Conservation (phyloP, 1,139 yeast genomes). For the Debaryomyces udenii region DNA sequence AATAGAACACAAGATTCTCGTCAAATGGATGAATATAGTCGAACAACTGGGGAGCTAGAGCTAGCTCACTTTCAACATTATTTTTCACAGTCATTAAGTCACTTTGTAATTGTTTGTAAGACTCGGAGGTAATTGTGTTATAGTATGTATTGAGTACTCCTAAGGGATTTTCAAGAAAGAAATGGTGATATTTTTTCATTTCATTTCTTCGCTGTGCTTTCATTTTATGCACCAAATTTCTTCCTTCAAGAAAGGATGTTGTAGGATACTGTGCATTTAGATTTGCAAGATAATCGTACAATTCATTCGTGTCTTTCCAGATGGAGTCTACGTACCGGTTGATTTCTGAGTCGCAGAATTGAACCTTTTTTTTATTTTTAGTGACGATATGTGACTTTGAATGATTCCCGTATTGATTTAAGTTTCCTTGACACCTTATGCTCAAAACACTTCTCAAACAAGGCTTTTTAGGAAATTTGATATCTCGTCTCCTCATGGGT, state of each 20-base stretch:
- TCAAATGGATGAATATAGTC: constrained; percentile 8
- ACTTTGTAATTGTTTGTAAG: background rate
- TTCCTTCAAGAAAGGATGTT: background rate
- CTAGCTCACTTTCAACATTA: background rate
- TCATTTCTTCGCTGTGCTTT: background rate
- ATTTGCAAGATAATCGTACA: background rate
- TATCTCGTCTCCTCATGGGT: too few species aligned
- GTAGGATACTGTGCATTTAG: background rate
- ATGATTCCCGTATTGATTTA: too few species aligned
- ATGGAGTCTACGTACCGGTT: constrained; percentile 1
- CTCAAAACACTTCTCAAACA: too few species aligned
- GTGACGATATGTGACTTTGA: background rate
- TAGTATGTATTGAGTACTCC: background rate
- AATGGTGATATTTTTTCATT: background rate
- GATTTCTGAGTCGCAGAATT: background rate
- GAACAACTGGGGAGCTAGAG: constrained; percentile 2
- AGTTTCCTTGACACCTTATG: too few species aligned
- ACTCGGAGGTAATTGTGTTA: background rate
- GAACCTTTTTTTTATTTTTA: background rate
- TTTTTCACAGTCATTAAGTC: background rate
- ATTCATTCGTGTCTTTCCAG: constrained; percentile 3
- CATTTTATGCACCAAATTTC: background rate
- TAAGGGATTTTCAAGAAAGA: background rate
- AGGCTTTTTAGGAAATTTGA: too few species aligned
- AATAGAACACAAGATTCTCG: constrained; percentile 1